Conservation (phyloP, 2,329 filamentous ascomycete genomes). For the Trichoderma afroharzianum region DNA sequence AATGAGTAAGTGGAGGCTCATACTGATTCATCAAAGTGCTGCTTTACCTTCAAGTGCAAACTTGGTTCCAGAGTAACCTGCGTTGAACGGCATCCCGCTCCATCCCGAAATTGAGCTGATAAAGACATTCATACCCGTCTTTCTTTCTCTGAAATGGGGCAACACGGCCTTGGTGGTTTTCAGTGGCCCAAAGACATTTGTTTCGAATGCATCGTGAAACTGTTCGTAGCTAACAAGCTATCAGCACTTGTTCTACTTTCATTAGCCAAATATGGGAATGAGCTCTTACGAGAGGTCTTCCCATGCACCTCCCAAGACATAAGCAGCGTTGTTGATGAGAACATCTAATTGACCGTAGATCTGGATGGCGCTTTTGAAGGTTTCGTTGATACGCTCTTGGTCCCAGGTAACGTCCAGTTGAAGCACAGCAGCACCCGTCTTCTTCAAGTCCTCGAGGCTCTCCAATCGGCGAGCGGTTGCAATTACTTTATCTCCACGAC, state of each 20-base stretch:
- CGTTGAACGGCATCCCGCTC: slow-evolving; percentile 8
- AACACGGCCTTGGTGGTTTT: background rate
- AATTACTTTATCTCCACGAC: slow-evolving; percentile 28
- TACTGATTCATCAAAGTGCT: rapidly evolving
- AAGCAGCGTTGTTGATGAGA: slow-evolving; percentile 27
- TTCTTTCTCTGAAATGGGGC: slow-evolving; percentile 13
- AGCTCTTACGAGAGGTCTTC: slow-evolving; percentile 9
- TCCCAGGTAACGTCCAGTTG: slow-evolving; percentile 30
- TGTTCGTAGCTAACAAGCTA: background rate
- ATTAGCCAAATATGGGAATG: background rate
- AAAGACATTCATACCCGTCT: slow-evolving; percentile 16
- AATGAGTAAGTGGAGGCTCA: background rate
- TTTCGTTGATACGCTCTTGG: slow-evolving; percentile 18
- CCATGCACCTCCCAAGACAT: slow-evolving; percentile 1
- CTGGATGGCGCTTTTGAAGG: slow-evolving; percentile 26
- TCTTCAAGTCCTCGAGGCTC: slow-evolving; percentile 23
- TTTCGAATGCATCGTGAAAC: background rate
- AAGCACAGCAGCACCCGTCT: slow-evolving; percentile 25
- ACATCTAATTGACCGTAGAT: slow-evolving; percentile 27
- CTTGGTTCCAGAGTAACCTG: slow-evolving; percentile 17
- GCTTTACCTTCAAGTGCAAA: slow-evolving; percentile 16
- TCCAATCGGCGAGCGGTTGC: slow-evolving; percentile 18
- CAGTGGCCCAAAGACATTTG: slow-evolving; percentile 7
- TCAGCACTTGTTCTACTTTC: background rate
- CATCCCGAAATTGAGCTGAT: slow-evolving; percentile 16